These are phyloP conservation scores for Rhytidiadelphus loreus DNA, from an alignment of 225 moss, liverwort and hornwort species.

Conservation along the genomic window DNA sequence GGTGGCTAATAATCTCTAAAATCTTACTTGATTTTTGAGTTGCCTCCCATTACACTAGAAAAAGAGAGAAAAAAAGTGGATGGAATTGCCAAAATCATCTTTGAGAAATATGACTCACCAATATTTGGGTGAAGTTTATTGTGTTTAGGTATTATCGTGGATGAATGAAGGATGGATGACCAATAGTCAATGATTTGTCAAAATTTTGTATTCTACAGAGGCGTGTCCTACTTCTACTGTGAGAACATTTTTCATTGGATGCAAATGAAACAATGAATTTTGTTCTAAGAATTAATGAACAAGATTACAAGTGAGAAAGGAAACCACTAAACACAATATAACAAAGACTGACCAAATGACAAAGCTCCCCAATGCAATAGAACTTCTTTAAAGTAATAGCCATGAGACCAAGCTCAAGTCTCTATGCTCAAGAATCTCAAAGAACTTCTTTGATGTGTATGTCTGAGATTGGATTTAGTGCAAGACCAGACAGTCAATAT, in stretches of 20 bases:
- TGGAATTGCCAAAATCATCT: background rate
- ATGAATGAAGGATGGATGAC: background rate
- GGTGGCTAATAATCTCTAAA: background rate
- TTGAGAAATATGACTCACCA: background rate
- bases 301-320: background rate
- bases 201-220: too few species aligned
- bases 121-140: background rate
- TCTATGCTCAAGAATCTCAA: too few species aligned
- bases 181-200: too few species aligned
- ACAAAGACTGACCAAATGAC: background rate
- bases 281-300: background rate
- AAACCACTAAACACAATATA: background rate
- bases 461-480: too few species aligned
- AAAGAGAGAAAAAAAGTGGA: background rate
- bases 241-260: background rate
- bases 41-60: fast-evolving
- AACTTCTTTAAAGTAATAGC: too few species aligned
- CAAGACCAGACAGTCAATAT: too few species aligned
- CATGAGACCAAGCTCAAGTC: too few species aligned
- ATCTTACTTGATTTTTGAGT: background rate
- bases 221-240: too few species aligned
- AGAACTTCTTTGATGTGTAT: too few species aligned
- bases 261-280: background rate
- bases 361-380: background rate
- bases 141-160: background rate